A percentile compares a stretch with the other conserved stretches of the same genome.
These are phyloP conservation scores for Serendipita vermifera DNA, from an alignment of 768 basidiomycete genomes.

Conservation along the genomic window DNA sequence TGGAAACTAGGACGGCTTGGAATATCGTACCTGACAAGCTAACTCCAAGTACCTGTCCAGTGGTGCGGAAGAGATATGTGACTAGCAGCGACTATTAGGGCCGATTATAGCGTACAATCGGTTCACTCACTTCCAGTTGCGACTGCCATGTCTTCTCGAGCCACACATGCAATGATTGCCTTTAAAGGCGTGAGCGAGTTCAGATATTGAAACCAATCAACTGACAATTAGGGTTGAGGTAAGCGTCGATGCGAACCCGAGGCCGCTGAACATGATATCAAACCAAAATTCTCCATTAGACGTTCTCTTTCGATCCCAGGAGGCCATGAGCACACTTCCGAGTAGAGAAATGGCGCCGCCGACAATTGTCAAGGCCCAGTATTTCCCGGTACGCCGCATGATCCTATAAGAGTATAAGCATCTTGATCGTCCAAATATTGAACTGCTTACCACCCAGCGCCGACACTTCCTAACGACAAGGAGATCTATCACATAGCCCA, in stretches of 20 bases:
- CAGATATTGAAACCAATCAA: not conserved
- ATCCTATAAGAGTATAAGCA: constrained; percentile 37
- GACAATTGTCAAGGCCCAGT: constrained; percentile 64
- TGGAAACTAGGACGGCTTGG: constrained; percentile 60
- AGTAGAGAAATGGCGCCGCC: constrained; percentile 49
- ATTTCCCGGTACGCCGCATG: constrained; percentile 76
- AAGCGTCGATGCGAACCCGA: constrained; percentile 32
- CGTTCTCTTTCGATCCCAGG: constrained; percentile 57
- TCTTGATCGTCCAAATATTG: not conserved
- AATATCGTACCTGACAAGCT: constrained; percentile 73
- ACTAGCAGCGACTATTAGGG: constrained; percentile 49
- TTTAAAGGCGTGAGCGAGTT: constrained; percentile 21
- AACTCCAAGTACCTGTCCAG: constrained; percentile 92
- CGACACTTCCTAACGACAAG: constrained; percentile 71
- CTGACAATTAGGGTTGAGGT: not conserved
- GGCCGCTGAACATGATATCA: constrained; percentile 67
- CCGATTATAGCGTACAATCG: constrained; percentile 11
- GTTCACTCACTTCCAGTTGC: constrained; percentile 74
- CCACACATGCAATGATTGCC: constrained; percentile 80
- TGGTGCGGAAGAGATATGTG: constrained; percentile 85
- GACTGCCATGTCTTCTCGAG: constrained; percentile 70
- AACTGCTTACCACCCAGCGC: constrained; percentile 64
- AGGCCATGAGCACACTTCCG: constrained; percentile 45
- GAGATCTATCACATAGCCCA: no score
- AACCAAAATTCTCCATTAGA: constrained; percentile 50